These are phyloP conservation scores for Monilinia aucupariae DNA, from an alignment of 2,329 filamentous ascomycete species.

Conservation along the genomic window DNA sequence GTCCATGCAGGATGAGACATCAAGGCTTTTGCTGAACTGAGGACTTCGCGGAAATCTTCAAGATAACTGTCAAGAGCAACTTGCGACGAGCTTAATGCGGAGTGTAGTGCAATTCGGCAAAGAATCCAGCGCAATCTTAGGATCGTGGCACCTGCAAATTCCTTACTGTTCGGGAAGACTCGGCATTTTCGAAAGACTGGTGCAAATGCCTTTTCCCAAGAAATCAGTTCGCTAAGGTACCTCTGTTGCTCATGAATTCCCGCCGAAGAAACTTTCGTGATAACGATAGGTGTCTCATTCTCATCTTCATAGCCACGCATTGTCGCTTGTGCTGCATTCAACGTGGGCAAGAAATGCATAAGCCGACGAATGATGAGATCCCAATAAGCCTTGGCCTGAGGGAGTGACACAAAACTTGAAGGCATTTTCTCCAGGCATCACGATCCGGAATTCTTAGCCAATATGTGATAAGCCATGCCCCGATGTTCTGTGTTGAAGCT, in stretches of 20 bases:
- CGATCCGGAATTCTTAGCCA: conserved; percentile 3
- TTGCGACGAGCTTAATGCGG: neutral
- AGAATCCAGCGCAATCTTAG: conserved; percentile 1
- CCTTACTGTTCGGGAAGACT: neutral
- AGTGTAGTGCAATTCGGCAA: neutral
- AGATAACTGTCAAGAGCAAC: neutral
- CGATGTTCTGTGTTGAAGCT: neutral
- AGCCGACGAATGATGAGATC: conserved; percentile 8
- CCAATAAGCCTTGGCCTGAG: conserved; percentile 1
- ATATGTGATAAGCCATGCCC: conserved; percentile 5
- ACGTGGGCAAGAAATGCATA: neutral
- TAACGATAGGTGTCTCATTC: neutral
- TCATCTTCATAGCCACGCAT: neutral
- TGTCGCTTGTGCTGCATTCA: neutral
- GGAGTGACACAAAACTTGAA: neutral
- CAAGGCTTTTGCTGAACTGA: neutral
- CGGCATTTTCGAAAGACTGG: neutral
- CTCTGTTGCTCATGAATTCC: neutral
- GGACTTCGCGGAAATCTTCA: conserved; percentile 1
- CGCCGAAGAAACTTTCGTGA: neutral
- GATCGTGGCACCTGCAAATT: conserved; percentile 3
- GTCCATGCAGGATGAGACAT: conserved; percentile 7
- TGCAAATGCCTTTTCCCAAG: conserved; percentile 3
- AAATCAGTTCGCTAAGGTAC: neutral
- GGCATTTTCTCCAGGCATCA: neutral